Percentiles rank a stretch among this genome's conserved stretches.
These are phyloP conservation scores for Tetrahymena borealis DNA, from an alignment of 73 alveolate species.

Conservation along the genomic window DNA sequence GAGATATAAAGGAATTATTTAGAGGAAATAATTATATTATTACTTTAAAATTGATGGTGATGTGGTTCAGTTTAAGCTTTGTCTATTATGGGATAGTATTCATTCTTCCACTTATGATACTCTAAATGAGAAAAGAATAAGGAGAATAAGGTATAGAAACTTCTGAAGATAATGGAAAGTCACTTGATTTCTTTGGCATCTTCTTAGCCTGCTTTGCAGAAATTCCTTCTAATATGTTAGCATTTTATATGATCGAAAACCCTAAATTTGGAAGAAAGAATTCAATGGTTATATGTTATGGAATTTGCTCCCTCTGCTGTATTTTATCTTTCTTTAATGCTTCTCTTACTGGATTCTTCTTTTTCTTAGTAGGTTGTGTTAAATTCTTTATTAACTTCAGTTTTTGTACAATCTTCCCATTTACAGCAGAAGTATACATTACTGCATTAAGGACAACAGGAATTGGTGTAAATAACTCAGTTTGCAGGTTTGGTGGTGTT, in stretches of 20 bases:
- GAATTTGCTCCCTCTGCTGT: neutral
- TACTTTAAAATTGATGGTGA: slow-evolving; percentile 13
- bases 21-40: slow-evolving; percentile 6
- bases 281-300: neutral
- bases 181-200: neutral
- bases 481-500: slow-evolving; percentile 35
- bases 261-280: neutral
- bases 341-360: neutral
- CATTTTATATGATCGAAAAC: neutral
- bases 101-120: slow-evolving; percentile 6
- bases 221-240: neutral
- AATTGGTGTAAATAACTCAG: slow-evolving; percentile 21
- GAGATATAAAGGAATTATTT: slow-evolving; percentile 6
- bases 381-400: neutral
- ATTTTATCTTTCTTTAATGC: neutral
- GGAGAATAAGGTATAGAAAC: neutral
- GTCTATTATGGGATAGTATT: slow-evolving; percentile 32
- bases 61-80: slow-evolving; percentile 33
- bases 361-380: neutral
- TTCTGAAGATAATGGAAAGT: neutral
- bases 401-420: neutral
- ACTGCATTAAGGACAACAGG: slow-evolving; percentile 37
- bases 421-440: slow-evolving; percentile 25
- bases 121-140: neutral
- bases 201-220: neutral